Base-by-base conservation (phyloP, 2,329 filamentous ascomycete genomes). In the Falciphora oryzae region DNA sequence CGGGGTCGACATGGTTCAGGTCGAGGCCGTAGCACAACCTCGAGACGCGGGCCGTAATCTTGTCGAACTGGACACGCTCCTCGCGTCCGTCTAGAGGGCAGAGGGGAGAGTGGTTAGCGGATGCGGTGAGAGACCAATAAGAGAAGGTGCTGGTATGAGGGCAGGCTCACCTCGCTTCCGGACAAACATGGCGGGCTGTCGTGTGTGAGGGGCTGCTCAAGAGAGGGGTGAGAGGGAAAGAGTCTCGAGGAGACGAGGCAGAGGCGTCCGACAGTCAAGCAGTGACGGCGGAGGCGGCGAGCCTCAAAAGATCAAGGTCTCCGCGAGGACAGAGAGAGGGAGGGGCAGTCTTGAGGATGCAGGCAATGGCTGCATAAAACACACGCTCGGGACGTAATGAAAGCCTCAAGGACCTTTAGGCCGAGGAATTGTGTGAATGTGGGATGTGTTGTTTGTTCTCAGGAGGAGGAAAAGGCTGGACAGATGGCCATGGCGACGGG, bases 11-110 rank as follows among this genome's bases (percentile, higher is more conserved):
- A 82, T 99, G 95, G 71, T 85, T 94, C 62, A 91, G 87, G 76
- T 99, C 95, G 66, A 99, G 89, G 70, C 94, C 94, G 79, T 99
- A 99, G 86, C 95, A 99, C 75, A 99, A 85, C 74, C 95, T 89
- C 60, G 95, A 98, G 71, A 99, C 95, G 79, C 95, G 93, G 73
- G 95, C 95, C 74, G 95, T 98, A 86, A 99, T 99, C 84, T 99
- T 99, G 85, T 99, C 95, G 83, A 99, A 99, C 79, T 99, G 95
- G 70, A 99, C 95, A 79, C 95, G 95, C 86, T 99, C 95, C 84
- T 98, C 97, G 84, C 95, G 95, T 81, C 94, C 94, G 86, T 99
- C 95, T 98, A 65, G 14, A 22, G 13, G 28, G 29, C 11, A n/a
- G 22, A 11, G 44, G 32, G 71, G 65, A 80, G 75, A 61, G 61